Conservation (phyloP, 495 filamentous ascomycete genomes). For the Daldinia caldariorum region DNA sequence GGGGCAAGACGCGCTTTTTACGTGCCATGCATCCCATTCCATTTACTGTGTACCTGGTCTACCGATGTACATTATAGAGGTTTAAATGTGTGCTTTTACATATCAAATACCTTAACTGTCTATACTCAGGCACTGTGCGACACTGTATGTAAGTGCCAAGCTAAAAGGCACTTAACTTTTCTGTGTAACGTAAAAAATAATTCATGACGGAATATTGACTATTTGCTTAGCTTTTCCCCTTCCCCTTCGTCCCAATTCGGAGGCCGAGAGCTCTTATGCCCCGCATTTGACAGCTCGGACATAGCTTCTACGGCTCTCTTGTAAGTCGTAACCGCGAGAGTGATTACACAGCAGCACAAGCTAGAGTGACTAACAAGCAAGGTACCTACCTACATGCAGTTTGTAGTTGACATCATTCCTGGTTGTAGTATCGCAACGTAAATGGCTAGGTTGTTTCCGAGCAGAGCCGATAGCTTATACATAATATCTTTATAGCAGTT, state of each 20-base stretch:
- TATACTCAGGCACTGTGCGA: background rate
- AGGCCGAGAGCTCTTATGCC: conserved; percentile 7
- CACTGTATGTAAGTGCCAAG: conserved; percentile 1
- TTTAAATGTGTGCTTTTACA: too few relatives aligned
- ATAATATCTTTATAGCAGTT: conserved; percentile 1
- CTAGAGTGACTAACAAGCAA: too few relatives aligned
- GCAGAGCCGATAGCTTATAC: conserved; percentile 12
- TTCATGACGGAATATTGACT: conserved; percentile 22
- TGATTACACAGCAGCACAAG: too few relatives aligned
- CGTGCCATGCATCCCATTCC: background rate
- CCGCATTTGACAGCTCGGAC: conserved; percentile 26
- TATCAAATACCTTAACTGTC: too few relatives aligned
- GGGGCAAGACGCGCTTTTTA: conserved; percentile 1
- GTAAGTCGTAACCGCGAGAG: background rate
- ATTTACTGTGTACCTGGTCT: too few relatives aligned
- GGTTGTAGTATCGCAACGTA: conserved; percentile 10
- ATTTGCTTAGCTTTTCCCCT: background rate
- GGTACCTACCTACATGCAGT: background rate
- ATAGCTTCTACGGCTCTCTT: conserved; percentile 14
- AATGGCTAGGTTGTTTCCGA: conserved; percentile 14
- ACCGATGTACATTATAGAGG: too few relatives aligned
- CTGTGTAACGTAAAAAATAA: background rate
- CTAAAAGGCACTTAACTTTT: too few relatives aligned
- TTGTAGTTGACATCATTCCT: conserved; percentile 42
- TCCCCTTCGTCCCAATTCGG: conserved; percentile 10